phyloP scores from a whole-genome alignment of 495 filamentous ascomycete genomes.

The Hypomontagnella monticulosa region DNA sequence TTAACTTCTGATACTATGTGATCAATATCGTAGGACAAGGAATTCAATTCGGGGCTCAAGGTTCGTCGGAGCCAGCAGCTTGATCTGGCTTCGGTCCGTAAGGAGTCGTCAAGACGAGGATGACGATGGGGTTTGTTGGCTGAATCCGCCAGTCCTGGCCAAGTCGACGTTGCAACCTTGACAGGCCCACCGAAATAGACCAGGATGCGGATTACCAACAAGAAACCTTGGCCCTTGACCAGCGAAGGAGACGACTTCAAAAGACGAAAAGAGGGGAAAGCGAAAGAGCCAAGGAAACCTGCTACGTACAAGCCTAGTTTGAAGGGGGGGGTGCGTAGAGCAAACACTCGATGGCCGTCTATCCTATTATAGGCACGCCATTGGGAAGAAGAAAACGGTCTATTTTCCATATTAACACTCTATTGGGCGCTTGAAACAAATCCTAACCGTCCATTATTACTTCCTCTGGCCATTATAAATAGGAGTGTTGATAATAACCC shows the following conservation, averaged over 20 bases:
- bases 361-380: constrained; percentile 38
- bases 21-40: constrained; percentile 21
- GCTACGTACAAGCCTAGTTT: constrained; percentile 32
- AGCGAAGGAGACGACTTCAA: constrained; percentile 34
- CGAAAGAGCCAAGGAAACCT: constrained; percentile 32
- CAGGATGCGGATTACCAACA: constrained; percentile 47
- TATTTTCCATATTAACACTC: constrained; percentile 53
- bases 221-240: constrained; percentile 43
- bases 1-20: constrained; percentile 8
- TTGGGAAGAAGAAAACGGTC: constrained; percentile 26
- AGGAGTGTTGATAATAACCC: constrained; percentile 46
- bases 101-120: constrained; percentile 40
- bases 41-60: constrained; percentile 25
- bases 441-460: constrained; percentile 37
- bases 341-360: constrained; percentile 22
- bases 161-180: constrained; percentile 42
- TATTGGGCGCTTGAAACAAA: constrained; percentile 46
- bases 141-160: constrained; percentile 43
- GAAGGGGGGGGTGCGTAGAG: constrained; percentile 31
- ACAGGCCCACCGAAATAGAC: constrained; percentile 37
- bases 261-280: constrained; percentile 39
- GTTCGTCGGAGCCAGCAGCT: constrained; percentile 41
- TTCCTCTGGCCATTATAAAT: constrained; percentile 29
- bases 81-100: constrained; percentile 42
- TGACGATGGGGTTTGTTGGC: constrained; percentile 43